Evolutionary conservation across 1,284 basidiomycete genomes (phyloP).

Genomic region (Clitocybe nebularis): DNA sequence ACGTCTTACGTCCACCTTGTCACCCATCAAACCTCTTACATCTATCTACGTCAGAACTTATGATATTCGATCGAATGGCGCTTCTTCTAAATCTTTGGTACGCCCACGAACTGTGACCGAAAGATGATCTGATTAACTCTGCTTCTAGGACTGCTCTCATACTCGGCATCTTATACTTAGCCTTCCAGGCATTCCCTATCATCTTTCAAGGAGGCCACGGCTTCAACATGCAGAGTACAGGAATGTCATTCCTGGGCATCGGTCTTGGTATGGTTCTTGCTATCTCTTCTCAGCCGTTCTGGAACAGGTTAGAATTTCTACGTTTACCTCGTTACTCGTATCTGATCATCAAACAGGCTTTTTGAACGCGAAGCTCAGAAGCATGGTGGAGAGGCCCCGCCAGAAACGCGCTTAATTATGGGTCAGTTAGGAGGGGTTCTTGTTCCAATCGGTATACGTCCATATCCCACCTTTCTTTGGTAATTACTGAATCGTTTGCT

Average conservation of each 20-base stretch:
- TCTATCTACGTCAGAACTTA: conserved; percentile 45
- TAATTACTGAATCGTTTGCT: background rate
- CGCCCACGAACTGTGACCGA: background rate
- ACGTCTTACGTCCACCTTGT: conserved; percentile 23
- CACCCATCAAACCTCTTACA: background rate
- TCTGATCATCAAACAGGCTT: conserved; percentile 32
- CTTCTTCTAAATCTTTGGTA: conserved; percentile 65
- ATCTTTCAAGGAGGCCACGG: conserved; percentile 62
- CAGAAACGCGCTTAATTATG: conserved; percentile 65
- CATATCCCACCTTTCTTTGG: background rate
- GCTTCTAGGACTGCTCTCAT: conserved; percentile 44
- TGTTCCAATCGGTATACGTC: conserved; percentile 50
- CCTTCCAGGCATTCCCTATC: conserved; percentile 70
- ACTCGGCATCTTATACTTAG: conserved; percentile 74
- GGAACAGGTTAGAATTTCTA: conserved; percentile 45
- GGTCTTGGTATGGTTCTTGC: conserved; percentile 64
- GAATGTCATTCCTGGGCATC: conserved; percentile 70
- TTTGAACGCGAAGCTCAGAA: conserved; percentile 38
- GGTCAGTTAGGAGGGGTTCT: conserved; percentile 69
- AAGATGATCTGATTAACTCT: background rate
- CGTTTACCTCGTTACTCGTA: conserved; percentile 23
- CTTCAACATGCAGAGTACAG: conserved; percentile 58
- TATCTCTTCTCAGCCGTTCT: conserved; percentile 55
- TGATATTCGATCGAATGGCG: conserved; percentile 73
- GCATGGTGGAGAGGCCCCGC: conserved; percentile 51